These are phyloP conservation scores for Metahyphopichia silvanorum DNA, from an alignment of 805 yeast species.

Conservation along the genomic window DNA sequence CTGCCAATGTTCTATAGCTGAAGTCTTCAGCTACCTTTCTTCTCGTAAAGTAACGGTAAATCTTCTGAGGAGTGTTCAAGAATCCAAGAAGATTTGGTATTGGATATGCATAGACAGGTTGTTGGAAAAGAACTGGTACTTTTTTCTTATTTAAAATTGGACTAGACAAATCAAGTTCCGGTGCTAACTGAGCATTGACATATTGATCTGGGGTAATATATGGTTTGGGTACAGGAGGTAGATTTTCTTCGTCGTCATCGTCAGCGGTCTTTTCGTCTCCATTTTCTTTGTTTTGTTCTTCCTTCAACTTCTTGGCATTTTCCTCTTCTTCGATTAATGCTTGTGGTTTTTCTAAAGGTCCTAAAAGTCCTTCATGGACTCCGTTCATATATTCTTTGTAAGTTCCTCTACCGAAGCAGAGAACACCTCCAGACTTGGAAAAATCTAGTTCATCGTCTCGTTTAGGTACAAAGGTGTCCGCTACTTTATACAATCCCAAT, in stretches of 20 bases:
- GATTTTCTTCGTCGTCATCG: constrained; percentile 23
- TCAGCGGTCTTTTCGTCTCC: constrained; percentile 7
- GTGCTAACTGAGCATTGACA: constrained; percentile 50
- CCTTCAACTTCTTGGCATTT: constrained; percentile 4
- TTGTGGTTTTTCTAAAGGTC: constrained; percentile 62
- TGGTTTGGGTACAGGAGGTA: constrained; percentile 56
- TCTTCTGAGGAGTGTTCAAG: constrained; percentile 66
- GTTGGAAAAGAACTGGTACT: constrained; percentile 63
- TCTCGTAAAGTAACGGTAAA: constrained; percentile 73
- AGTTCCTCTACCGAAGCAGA: constrained; percentile 94
- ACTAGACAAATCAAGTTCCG: constrained; percentile 47
- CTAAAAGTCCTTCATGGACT: constrained; percentile 89
- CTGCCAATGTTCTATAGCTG: constrained; percentile 51
- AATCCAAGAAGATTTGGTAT: constrained; percentile 82
- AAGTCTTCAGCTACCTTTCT: constrained; percentile 68
- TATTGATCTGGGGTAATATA: constrained; percentile 63
- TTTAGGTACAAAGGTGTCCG: constrained; percentile 33
- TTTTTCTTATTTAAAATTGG: constrained; percentile 28
- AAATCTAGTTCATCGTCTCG: constrained; percentile 47
- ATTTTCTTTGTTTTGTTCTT: constrained; percentile 11
- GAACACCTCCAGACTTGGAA: constrained; percentile 71
- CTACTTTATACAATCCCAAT: constrained; percentile 52
- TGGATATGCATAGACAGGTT: constrained; percentile 74
- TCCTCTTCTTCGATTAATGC: constrained; percentile 5
- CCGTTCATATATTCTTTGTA: constrained; percentile 90